Percentiles rank a stretch among this genome's conserved stretches.
Conservation (phyloP, 78 protist genomes). For the Dictyostelium brefeldianum region DNA sequence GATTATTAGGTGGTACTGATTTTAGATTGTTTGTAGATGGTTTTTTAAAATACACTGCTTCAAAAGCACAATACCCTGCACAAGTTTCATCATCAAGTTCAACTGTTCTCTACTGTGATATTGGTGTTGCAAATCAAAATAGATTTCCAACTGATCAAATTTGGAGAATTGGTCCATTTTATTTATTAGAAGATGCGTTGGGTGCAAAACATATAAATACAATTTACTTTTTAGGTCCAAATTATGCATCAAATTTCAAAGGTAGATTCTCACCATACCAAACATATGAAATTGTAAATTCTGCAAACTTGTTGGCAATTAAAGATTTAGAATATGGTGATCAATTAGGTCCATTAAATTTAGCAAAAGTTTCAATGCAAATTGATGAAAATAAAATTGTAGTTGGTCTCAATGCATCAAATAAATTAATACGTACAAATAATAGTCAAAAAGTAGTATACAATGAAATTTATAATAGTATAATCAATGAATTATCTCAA, state of each 20-base stretch:
- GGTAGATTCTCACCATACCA: constrained; percentile 80
- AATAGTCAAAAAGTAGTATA: constrained; percentile 16
- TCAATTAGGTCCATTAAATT: constrained; percentile 71
- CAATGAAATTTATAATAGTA: constrained; percentile 12
- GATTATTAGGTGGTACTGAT: constrained; percentile 68
- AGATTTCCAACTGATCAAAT: constrained; percentile 39
- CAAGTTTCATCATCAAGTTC: constrained; percentile 25
- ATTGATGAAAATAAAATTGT: constrained; percentile 60
- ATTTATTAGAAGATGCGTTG: constrained; percentile 50
- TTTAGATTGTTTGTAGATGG: constrained; percentile 74
- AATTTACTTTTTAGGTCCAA: constrained; percentile 74
- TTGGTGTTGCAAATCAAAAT: constrained; percentile 22
- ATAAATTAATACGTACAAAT: constrained; percentile 19
- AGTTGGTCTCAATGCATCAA: constrained; percentile 57
- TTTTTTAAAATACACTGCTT: constrained; percentile 24
- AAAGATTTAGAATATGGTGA: constrained; percentile 67
- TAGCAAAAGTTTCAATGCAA: constrained; percentile 61
- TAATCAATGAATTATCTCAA: background rate
- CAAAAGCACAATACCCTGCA: constrained; percentile 70
- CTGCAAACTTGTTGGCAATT: constrained; percentile 43
- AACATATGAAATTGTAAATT: constrained; percentile 69
- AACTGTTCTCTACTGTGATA: constrained; percentile 22
- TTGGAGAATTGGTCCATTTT: constrained; percentile 80
- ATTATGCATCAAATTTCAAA: constrained; percentile 64
- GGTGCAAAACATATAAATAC: constrained; percentile 70